Conservation (phyloP, 179 eudicot species). For the Heliamphora pulchella region DNA sequence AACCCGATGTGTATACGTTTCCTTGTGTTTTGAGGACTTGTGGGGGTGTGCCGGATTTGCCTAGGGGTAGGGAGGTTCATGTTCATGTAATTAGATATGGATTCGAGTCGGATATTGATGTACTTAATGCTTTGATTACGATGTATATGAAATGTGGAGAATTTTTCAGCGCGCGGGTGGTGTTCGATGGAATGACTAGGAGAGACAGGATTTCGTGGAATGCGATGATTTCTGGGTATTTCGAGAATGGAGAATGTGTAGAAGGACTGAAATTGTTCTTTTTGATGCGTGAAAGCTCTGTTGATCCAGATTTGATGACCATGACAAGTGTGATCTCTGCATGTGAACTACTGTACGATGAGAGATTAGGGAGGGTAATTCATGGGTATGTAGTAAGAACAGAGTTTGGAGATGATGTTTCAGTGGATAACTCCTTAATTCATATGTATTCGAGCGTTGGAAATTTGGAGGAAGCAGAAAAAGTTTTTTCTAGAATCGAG, state of each 20-base stretch:
- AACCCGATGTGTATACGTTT: constrained; percentile 71
- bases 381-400: constrained; percentile 47
- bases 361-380: constrained; percentile 45
- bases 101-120: constrained; percentile 47
- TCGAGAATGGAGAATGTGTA: constrained; percentile 47
- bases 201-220: constrained; percentile 77
- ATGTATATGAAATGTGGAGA: constrained; percentile 77
- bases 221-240: constrained; percentile 65
- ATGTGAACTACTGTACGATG: constrained; percentile 52
- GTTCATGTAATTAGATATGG: constrained; percentile 63
- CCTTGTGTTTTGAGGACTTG: constrained; percentile 72
- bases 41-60: constrained; percentile 48
- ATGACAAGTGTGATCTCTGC: constrained; percentile 70
- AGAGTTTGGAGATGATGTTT: constrained; percentile 43
- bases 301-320: constrained; percentile 58
- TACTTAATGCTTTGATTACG: constrained; percentile 62
- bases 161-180: constrained; percentile 34
- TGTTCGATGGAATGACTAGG: constrained; percentile 58
- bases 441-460: constrained; percentile 56
- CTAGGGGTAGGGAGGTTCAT: constrained; percentile 71
- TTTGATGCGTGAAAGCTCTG: constrained; percentile 39
- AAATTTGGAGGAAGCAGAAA: constrained; percentile 55
- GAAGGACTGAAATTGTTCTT: constrained; percentile 52
- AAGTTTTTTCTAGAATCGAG: constrained; percentile 41
- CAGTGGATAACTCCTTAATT: constrained; percentile 58